Conservation (phyloP, 768 basidiomycete species). For the Leccinum olivaceopallidum region DNA sequence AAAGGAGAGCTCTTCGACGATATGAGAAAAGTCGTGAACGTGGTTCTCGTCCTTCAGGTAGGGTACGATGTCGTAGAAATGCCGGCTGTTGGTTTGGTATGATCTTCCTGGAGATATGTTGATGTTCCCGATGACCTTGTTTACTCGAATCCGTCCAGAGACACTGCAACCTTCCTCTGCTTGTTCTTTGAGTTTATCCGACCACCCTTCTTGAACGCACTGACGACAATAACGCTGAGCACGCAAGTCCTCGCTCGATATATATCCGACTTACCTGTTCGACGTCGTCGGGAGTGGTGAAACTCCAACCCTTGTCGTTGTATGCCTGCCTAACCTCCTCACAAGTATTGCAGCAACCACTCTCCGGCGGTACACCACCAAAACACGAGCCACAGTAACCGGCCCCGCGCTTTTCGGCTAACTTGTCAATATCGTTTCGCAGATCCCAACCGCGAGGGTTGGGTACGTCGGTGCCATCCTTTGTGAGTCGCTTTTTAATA, state of each 20-base stretch:
- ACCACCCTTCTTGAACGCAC: conserved; percentile 95
- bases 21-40: conserved; percentile 93
- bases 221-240: conserved; percentile 32
- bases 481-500: conserved; percentile 74
- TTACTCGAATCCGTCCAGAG: conserved; percentile 87
- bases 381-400: conserved; percentile 96
- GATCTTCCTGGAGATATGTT: conserved; percentile 93
- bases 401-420: conserved; percentile 57
- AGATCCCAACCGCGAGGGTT: conserved; percentile 61
- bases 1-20: conserved; percentile 79
- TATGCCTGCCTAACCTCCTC: conserved; percentile 93
- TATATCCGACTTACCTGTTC: conserved; percentile 71
- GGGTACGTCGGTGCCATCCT: conserved; percentile 57
- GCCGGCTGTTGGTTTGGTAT: conserved; percentile 83
- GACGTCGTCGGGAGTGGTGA: conserved; percentile 83
- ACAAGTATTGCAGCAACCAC: conserved; percentile 94
- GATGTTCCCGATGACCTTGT: conserved; percentile 96
- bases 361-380: conserved; percentile 73
- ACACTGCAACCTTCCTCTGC: conserved; percentile 94
- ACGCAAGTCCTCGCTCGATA: neutral
- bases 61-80: conserved; percentile 88
- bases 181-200: conserved; percentile 90
- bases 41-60: conserved; percentile 88
- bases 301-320: conserved; percentile 93
- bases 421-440: conserved; percentile 83